Conservation (phyloP, 1,139 yeast species). For the Lodderomyces parapsilosis region DNA sequence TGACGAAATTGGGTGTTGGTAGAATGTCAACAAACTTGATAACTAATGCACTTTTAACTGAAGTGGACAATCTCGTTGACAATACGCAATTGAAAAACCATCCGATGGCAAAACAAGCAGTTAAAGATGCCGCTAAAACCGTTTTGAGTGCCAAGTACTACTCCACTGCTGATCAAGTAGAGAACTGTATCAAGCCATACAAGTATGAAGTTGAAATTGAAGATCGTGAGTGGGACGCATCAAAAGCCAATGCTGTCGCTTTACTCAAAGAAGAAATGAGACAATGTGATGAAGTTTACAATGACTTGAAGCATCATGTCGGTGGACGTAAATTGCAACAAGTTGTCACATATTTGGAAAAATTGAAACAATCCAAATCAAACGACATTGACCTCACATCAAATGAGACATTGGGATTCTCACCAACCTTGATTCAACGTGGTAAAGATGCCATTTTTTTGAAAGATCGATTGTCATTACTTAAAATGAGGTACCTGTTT, state of each 20-base stretch:
- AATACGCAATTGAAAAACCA: slow-evolving; percentile 78
- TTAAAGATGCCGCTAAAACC: slow-evolving; percentile 78
- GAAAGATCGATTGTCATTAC: slow-evolving; percentile 67
- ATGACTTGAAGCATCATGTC: slow-evolving; percentile 62
- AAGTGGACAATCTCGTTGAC: slow-evolving; percentile 70
- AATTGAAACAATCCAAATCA: slow-evolving; percentile 45
- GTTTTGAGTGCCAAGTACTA: slow-evolving; percentile 78
- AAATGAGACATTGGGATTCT: slow-evolving; percentile 75
- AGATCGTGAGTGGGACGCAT: slow-evolving; percentile 86
- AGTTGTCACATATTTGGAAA: slow-evolving; percentile 72
- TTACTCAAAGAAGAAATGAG: slow-evolving; percentile 79
- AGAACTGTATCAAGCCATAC: slow-evolving; percentile 95
- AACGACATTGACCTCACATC: slow-evolving; percentile 43
- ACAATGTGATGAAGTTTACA: slow-evolving; percentile 73
- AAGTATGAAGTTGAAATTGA: slow-evolving; percentile 96
- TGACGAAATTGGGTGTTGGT: slow-evolving; percentile 93
- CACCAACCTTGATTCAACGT: slow-evolving; percentile 62
- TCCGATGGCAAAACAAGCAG: slow-evolving; percentile 78
- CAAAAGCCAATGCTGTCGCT: slow-evolving; percentile 74
- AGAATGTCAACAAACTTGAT: slow-evolving; percentile 81
- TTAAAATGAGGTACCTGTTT: slow-evolving; percentile 74
- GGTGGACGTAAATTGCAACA: slow-evolving; percentile 84
- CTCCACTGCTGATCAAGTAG: slow-evolving; percentile 97
- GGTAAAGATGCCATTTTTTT: slow-evolving; percentile 89
- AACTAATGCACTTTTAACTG: slow-evolving; percentile 75